Evolutionary conservation across 2,329 filamentous ascomycete genomes (phyloP).

Genomic region (Nemania abortiva): DNA sequence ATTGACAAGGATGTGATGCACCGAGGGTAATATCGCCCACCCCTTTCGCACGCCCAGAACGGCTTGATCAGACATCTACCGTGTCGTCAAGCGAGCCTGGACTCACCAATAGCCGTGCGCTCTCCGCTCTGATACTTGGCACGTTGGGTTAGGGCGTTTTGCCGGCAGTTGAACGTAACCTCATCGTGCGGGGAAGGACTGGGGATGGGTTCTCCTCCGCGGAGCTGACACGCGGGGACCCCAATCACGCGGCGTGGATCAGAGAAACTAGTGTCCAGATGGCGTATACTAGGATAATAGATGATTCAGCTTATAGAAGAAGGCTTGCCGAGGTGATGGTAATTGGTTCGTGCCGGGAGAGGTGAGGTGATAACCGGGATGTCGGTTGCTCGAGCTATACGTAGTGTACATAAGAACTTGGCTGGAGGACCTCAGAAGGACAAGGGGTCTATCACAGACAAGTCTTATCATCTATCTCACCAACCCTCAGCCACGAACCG

Average conservation of each 20-base stretch:
- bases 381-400: not conserved
- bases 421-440: not conserved
- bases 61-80: constrained; percentile 14
- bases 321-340: constrained; percentile 20
- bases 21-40: constrained; percentile 2
- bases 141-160: constrained; percentile 22
- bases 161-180: constrained; percentile 33
- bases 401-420: constrained; percentile 20
- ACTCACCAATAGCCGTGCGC: constrained; percentile 8
- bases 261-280: constrained; percentile 9
- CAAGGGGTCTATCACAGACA: constrained; percentile 13
- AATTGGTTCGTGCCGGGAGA: constrained; percentile 9
- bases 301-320: constrained; percentile 5
- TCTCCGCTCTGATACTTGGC: constrained; percentile 25
- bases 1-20: constrained; percentile 29
- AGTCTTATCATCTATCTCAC: not conserved
- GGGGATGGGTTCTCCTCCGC: constrained; percentile 3
- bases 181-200: constrained; percentile 34
- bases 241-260: not conserved
- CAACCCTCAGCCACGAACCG: not conserved
- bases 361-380: constrained; percentile 8
- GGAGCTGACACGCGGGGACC: constrained; percentile 24
- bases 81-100: constrained; percentile 10
- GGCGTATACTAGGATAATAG: not conserved
- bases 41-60: not conserved